These are phyloP conservation scores for Priceomyces carsonii DNA, from an alignment of 805 yeast genomes.

Conservation along the genomic window DNA sequence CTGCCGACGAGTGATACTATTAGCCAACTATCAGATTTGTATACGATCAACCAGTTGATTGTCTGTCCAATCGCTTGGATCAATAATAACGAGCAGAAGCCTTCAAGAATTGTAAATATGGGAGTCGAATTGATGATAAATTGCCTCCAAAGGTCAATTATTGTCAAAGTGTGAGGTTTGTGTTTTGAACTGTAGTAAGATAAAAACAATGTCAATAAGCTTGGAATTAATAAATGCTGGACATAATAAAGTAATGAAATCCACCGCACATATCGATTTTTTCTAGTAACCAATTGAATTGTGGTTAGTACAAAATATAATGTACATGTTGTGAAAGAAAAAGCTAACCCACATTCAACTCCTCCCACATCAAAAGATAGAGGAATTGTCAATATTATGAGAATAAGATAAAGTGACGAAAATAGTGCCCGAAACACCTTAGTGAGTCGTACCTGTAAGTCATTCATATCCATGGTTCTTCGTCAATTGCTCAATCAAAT, in stretches of 20 bases:
- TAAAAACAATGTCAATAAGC: slow-evolving; percentile 69
- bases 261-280: slow-evolving; percentile 44
- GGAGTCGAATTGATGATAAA: slow-evolving; percentile 82
- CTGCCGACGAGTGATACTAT: slow-evolving; percentile 70
- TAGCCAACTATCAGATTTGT: slow-evolving; percentile 76
- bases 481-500: no score
- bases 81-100: slow-evolving; percentile 87
- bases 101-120: slow-evolving; percentile 84
- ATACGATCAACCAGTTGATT: slow-evolving; percentile 62
- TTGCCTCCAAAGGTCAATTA: slow-evolving; percentile 67
- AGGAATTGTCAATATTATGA: slow-evolving; percentile 82
- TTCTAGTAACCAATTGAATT: slow-evolving; percentile 54
- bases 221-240: slow-evolving; percentile 83
- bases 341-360: slow-evolving; percentile 82
- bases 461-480: neutral
- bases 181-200: slow-evolving; percentile 43
- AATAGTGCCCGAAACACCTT: slow-evolving; percentile 37
- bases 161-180: slow-evolving; percentile 6
- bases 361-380: slow-evolving; percentile 95
- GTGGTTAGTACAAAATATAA: slow-evolving; percentile 75
- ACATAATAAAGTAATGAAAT: slow-evolving; percentile 62
- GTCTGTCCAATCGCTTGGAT: slow-evolving; percentile 91
- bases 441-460: neutral
- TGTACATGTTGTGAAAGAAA: slow-evolving; percentile 58
- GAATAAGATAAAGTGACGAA: slow-evolving; percentile 61